Percentiles rank a stretch among this genome's conserved stretches.
Conservation (phyloP, 805 yeast genomes). For the Yarrowia divulgata region DNA sequence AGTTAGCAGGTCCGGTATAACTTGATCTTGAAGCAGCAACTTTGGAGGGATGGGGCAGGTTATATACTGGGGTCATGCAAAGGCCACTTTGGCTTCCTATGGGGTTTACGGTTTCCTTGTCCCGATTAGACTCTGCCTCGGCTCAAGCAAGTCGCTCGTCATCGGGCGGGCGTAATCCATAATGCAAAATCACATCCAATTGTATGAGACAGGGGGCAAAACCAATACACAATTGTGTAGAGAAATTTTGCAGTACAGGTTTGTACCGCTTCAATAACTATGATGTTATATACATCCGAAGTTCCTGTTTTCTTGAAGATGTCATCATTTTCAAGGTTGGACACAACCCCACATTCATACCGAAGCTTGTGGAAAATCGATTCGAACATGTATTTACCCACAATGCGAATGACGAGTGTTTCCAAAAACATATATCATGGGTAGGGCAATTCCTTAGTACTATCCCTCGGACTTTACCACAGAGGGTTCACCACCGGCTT, state of each 20-base stretch:
- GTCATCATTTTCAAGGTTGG: slow-evolving; percentile 28
- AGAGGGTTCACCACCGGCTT: no score
- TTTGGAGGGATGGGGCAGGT: slow-evolving; percentile 27
- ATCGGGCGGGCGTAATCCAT: slow-evolving; percentile 23
- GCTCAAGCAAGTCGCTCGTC: slow-evolving; percentile 37
- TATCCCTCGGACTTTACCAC: no score
- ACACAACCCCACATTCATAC: slow-evolving; percentile 33
- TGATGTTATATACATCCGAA: no score
- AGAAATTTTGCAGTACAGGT: no score
- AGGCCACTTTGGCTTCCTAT: slow-evolving; percentile 30
- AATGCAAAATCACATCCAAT: not conserved
- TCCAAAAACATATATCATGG: no score
- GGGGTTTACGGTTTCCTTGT: slow-evolving; percentile 37
- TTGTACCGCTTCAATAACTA: no score
- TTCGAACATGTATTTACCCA: no score
- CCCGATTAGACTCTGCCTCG: slow-evolving; percentile 36
- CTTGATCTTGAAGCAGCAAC: slow-evolving; percentile 26
- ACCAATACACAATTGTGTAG: not conserved
- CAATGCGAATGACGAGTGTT: no score
- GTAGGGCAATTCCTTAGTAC: no score
- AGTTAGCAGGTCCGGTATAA: slow-evolving; percentile 38
- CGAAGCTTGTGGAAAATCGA: slow-evolving; percentile 30
- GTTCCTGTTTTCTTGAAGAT: not conserved
- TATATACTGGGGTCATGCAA: slow-evolving; percentile 34
- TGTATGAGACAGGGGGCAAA: no score